Conservation (phyloP, 2,329 filamentous ascomycete species). For the Kalaharituber pfeilii region DNA sequence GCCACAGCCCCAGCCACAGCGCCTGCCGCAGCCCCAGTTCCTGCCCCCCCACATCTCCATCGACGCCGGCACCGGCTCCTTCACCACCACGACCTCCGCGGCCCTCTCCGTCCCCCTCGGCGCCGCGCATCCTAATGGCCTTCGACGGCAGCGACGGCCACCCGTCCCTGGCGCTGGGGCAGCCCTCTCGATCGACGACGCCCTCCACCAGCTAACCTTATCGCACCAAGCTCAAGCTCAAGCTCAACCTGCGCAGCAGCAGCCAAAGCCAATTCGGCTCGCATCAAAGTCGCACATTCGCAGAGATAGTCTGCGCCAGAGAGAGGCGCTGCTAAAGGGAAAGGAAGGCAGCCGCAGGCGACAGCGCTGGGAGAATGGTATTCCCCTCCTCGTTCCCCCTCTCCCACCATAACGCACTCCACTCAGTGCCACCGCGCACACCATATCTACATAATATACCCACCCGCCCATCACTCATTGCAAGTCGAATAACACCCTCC, state of each 20-base stretch:
- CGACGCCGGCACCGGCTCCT: constrained; percentile 26
- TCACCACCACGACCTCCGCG: constrained; percentile 42
- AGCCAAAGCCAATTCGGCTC: not conserved
- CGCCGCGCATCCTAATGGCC: constrained; percentile 23
- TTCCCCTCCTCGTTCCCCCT: constrained; percentile 19
- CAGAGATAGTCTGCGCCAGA: constrained; percentile 34
- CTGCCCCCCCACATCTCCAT: not conserved
- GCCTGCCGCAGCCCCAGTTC: not conserved
- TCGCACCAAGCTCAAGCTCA: not conserved
- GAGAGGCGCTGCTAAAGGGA: constrained; percentile 67
- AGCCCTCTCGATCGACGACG: constrained; percentile 40
- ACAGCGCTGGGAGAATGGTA: constrained; percentile 91
- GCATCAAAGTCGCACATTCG: not conserved
- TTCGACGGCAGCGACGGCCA: constrained; percentile 23
- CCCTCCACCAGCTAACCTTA: constrained; percentile 37
- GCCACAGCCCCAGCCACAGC: not conserved
- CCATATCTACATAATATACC: not conserved
- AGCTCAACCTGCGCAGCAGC: not conserved
- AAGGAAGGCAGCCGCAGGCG: constrained; percentile 78
- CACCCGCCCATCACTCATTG: no score
- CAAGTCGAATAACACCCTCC: constrained; percentile 2
- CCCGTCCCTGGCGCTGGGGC: constrained; percentile 34
- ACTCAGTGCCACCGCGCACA: constrained; percentile 7
- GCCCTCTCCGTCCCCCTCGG: constrained; percentile 55
- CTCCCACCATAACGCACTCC: constrained; percentile 5